Percentiles rank a stretch among this genome's conserved stretches.
Conservation (phyloP, 1,284 basidiomycete species). For the Naganishia albida region DNA sequence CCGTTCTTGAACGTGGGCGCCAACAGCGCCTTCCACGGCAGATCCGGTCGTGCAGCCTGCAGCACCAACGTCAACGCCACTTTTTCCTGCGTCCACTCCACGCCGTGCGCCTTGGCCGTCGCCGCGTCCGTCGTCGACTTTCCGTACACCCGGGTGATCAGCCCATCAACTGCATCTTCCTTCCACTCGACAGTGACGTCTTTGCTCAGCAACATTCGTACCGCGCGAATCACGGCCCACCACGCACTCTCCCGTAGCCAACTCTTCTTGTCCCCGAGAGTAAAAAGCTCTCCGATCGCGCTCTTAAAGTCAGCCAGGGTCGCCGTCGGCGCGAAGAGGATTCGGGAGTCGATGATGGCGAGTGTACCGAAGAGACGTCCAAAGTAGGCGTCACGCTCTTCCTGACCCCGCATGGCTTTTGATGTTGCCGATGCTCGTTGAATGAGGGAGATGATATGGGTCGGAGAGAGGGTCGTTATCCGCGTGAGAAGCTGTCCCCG, state of each 20-base stretch:
- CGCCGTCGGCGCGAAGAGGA: constrained; percentile 67
- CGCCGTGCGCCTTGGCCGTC: constrained; percentile 52
- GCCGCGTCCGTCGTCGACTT: constrained; percentile 51
- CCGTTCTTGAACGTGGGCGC: constrained; percentile 74
- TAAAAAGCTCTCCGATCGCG: constrained; percentile 67
- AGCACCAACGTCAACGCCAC: constrained; percentile 75
- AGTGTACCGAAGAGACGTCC: constrained; percentile 89
- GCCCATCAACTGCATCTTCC: constrained; percentile 62
- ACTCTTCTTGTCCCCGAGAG: constrained; percentile 76
- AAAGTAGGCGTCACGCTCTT: constrained; percentile 89
- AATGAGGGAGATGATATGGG: constrained; percentile 72
- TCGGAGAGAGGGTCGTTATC: constrained; percentile 73
- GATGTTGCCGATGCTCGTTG: constrained; percentile 68
- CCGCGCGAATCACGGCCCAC: constrained; percentile 73
- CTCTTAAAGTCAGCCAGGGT: constrained; percentile 64
- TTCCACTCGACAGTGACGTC: constrained; percentile 64
- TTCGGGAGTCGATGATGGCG: constrained; percentile 75
- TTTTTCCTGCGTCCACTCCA: constrained; percentile 82
- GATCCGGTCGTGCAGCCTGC: constrained; percentile 62
- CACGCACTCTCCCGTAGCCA: constrained; percentile 91
- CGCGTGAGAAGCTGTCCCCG: constrained; percentile 70
- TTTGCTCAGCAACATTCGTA: constrained; percentile 64
- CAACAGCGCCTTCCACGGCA: constrained; percentile 70
- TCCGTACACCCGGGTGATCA: constrained; percentile 60
- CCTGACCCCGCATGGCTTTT: constrained; percentile 78